Evolutionary conservation across 2,329 filamentous ascomycete genomes (phyloP).

Genomic region (Diatrype stigma): DNA sequence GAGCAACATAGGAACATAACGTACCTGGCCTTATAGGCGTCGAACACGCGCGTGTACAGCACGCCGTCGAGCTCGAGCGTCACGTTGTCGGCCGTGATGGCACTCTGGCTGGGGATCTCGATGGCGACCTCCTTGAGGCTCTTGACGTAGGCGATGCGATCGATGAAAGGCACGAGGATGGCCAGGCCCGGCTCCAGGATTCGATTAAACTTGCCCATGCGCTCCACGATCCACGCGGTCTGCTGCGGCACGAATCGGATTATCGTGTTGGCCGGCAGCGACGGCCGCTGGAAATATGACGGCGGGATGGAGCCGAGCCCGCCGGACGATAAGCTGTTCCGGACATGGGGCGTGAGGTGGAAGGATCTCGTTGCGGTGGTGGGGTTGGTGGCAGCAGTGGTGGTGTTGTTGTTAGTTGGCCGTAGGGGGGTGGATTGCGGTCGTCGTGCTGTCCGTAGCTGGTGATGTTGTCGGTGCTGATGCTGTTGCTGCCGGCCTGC

Average conservation of each 20-base stretch:
- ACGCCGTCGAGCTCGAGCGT: slow-evolving; percentile 95
- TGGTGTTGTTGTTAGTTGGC: not conserved
- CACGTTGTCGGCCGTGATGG: slow-evolving; percentile 97
- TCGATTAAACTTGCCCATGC: slow-evolving; percentile 95
- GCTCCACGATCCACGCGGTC: slow-evolving; percentile 98
- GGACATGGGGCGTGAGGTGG: slow-evolving; percentile 16
- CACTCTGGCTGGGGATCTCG: slow-evolving; percentile 95
- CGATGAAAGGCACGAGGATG: slow-evolving; percentile 82
- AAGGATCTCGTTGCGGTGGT: slow-evolving; percentile 9
- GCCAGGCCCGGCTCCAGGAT: slow-evolving; percentile 91
- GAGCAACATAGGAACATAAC: slow-evolving; percentile 22
- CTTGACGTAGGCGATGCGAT: slow-evolving; percentile 97
- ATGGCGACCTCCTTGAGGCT: slow-evolving; percentile 93
- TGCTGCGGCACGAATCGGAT: slow-evolving; percentile 98
- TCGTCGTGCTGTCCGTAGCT: not conserved
- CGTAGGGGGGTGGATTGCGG: not conserved
- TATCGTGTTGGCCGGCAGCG: slow-evolving; percentile 87
- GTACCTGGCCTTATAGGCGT: slow-evolving; percentile 95
- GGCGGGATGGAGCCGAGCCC: slow-evolving; percentile 44
- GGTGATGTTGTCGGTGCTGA: not conserved
- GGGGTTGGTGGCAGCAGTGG: not conserved
- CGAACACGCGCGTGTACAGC: slow-evolving; percentile 91
- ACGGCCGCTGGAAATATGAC: slow-evolving; percentile 74
- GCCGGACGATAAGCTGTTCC: slow-evolving; percentile 13
- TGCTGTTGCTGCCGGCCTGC: not conserved